phyloP scores from a whole-genome alignment of 805 yeast species.

The Nakazawaea peltata region DNA sequence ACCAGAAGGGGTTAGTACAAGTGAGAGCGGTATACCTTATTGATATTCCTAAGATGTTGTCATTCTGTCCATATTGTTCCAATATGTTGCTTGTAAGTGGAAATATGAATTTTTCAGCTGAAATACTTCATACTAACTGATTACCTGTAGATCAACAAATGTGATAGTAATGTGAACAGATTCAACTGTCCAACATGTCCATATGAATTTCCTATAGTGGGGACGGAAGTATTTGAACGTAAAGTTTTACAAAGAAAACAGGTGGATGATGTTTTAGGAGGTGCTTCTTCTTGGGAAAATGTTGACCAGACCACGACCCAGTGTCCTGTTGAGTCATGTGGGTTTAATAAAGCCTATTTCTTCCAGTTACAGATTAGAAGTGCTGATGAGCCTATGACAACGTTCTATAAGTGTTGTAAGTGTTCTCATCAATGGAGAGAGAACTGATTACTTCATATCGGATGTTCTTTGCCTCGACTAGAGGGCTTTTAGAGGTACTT shows the following conservation, averaged over 20 bases:
- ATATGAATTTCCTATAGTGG: constrained; percentile 83
- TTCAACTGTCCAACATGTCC: constrained; percentile 94
- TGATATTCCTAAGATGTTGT: constrained; percentile 78
- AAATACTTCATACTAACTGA: constrained; percentile 1
- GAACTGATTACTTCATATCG: constrained; percentile 48
- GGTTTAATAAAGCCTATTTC: constrained; percentile 86
- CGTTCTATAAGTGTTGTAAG: constrained; percentile 89
- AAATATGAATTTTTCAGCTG: no score
- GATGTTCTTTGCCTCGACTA: no score
- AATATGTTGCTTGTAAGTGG: constrained; percentile 74
- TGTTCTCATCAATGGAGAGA: constrained; percentile 98
- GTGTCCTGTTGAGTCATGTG: constrained; percentile 85
- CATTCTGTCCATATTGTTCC: constrained; percentile 92
- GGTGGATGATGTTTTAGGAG: constrained; percentile 94
- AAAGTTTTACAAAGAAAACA: constrained; percentile 78
- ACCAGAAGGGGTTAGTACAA: no score
- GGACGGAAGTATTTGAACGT: constrained; percentile 78
- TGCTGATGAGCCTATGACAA: constrained; percentile 99
- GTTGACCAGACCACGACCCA: constrained; percentile 93
- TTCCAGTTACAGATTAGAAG: constrained; percentile 95
- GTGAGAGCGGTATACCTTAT: no score
- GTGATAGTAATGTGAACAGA: constrained; percentile 49
- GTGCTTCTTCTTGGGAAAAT: constrained; percentile 97
- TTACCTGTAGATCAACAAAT: constrained; percentile 38
- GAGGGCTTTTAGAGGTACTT: not conserved